Evolutionary conservation across 768 basidiomycete genomes (phyloP).

Genomic region (Chalciporus pseudorubinellus): DNA sequence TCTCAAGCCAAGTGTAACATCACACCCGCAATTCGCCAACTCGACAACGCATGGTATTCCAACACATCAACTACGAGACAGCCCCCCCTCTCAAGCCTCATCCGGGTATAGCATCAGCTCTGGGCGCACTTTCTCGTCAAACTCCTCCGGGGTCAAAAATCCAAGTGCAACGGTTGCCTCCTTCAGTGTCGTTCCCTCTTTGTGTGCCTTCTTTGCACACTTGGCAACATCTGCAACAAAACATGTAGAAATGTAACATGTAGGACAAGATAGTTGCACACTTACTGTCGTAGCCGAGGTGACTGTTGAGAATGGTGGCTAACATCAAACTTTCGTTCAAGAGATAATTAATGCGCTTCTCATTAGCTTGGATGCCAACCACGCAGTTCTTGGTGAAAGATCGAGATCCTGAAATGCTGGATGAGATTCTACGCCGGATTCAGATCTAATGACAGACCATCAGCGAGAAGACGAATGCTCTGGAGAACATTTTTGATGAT

Average conservation of each 20-base stretch:
- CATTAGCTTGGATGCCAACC: slow-evolving; percentile 94
- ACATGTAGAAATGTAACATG: slow-evolving; percentile 8
- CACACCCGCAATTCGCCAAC: too few relatives aligned
- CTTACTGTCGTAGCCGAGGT: slow-evolving; percentile 96
- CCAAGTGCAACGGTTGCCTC: slow-evolving; percentile 89
- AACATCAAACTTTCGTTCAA: slow-evolving; percentile 97
- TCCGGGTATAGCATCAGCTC: slow-evolving; percentile 86
- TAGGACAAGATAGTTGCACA: slow-evolving; percentile 15
- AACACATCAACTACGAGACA: background rate
- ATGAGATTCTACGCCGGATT: slow-evolving; percentile 4
- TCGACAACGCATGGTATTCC: background rate
- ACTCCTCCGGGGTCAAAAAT: slow-evolving; percentile 84
- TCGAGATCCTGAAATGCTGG: slow-evolving; percentile 56
- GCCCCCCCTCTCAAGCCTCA: slow-evolving; percentile 34
- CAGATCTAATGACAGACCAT: slow-evolving; percentile 53
- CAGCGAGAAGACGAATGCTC: slow-evolving; percentile 89
- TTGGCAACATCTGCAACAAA: slow-evolving; percentile 81
- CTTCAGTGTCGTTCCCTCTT: slow-evolving; percentile 94
- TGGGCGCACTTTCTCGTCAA: slow-evolving; percentile 90
- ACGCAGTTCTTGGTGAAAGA: slow-evolving; percentile 98
- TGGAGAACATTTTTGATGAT: slow-evolving; percentile 98
- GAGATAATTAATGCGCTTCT: slow-evolving; percentile 84
- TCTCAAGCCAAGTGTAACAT: background rate
- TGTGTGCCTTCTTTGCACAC: slow-evolving; percentile 99
- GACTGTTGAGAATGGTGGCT: slow-evolving; percentile 94